Base-by-base conservation (phyloP, 2,329 filamentous ascomycete species). In the Microdochium paspali region DNA sequence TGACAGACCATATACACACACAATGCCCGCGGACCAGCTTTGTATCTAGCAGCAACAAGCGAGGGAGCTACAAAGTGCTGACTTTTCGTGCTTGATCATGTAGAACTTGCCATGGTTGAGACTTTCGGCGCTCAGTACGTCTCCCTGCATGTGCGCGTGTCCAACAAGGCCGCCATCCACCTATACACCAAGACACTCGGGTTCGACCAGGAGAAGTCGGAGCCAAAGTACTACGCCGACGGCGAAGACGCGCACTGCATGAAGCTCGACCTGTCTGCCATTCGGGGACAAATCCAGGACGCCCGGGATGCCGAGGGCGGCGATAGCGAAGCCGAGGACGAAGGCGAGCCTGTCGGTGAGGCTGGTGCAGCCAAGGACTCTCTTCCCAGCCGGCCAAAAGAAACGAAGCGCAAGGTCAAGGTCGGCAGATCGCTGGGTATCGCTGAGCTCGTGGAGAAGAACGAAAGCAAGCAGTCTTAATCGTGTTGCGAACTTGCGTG, bases 211-310 rank as follows among this genome's bases (percentile, higher is more conserved):
- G 88, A 93, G 54, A 93, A 90, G 72, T 82, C 85, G 10, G 89
- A 95, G 69, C 65, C 78, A 44, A 93, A 90, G 70, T 95, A 95
- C 77, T 98, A 98, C 65, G 93, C 93, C 49, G 93, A 98, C 66
- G 91, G 91, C 50, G 93, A 98, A 71, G 89, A 98, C 71, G 93
- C 93, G 31, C 95, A 83, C 64, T 87, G 82, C 62, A 98, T 98
- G 93, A 84, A 83, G 53, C 86, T 95, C 65, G 85, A 97, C 60
- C 76, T 98, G 40, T 67, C 69, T 2, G 68, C 71, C 45, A 63
- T 84, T 42, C 69, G 73, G 47, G 71, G 77, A 50, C 72, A 75
- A 54, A 74, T 86, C 62, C 40, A 48, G 44, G 47, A 47, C 35
- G 40, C 44, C 28, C 28, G 28, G 25, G 32, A 39, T 21, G 35